A percentile compares a stretch with the other conserved stretches of the same genome.
Conservation (phyloP, 1,284 basidiomycete genomes). For the Cystobasidiaceae sp. region DNA sequence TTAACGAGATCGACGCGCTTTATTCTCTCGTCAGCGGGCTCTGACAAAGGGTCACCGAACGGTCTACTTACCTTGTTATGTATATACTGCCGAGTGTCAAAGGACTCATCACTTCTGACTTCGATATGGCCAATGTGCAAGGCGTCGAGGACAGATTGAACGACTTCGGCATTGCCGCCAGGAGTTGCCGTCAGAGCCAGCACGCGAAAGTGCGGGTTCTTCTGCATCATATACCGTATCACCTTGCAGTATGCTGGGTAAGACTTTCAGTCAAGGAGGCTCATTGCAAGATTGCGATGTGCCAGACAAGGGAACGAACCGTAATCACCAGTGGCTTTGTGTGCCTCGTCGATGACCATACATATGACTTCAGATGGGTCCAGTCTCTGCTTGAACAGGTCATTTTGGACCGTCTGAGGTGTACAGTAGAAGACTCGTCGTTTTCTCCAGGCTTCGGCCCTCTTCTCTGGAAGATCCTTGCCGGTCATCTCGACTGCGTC, state of each 20-base stretch:
- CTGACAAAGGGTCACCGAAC: no score
- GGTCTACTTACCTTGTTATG: conserved; percentile 67
- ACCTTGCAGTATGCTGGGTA: conserved; percentile 70
- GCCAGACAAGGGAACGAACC: conserved; percentile 41
- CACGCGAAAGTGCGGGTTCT: conserved; percentile 88
- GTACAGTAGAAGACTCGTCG: conserved; percentile 97
- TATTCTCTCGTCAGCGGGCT: no score
- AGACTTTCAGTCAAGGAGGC: not conserved
- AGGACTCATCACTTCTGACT: conserved; percentile 83
- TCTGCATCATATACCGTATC: conserved; percentile 82
- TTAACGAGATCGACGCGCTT: conserved; percentile 38
- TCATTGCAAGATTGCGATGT: not conserved
- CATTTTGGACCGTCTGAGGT: conserved; percentile 90
- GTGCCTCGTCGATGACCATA: conserved; percentile 89
- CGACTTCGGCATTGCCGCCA: conserved; percentile 74
- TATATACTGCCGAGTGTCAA: conserved; percentile 81
- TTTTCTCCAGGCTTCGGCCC: conserved; percentile 58
- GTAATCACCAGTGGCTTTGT: conserved; percentile 87
- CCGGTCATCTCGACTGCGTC: conserved; percentile 87
- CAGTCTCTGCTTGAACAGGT: conserved; percentile 66
- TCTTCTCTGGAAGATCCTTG: conserved; percentile 51
- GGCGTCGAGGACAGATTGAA: conserved; percentile 86
- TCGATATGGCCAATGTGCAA: conserved; percentile 97
- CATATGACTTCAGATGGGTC: conserved; percentile 75
- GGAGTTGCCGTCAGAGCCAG: conserved; percentile 94